Percentiles rank a stretch among this genome's conserved stretches.
These are phyloP conservation scores for Beta corolliflora DNA, from an alignment of 179 eudicot genomes.

Conservation along the genomic window DNA sequence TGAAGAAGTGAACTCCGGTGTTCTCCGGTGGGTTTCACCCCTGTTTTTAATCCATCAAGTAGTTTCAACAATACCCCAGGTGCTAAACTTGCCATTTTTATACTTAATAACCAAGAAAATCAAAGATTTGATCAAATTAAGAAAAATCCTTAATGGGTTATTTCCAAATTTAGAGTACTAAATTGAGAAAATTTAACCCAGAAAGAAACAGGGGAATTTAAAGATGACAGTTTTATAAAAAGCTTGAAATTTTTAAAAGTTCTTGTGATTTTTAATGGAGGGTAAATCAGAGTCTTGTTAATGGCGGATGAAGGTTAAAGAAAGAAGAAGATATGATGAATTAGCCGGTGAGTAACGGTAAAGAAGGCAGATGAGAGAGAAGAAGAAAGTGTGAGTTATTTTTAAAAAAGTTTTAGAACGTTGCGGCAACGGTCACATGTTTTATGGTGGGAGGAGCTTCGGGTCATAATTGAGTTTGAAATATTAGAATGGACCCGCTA, in stretches of 20 bases:
- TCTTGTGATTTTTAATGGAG: not conserved
- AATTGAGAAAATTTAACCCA: constrained; percentile 23
- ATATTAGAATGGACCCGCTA: not conserved
- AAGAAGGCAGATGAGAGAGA: constrained; percentile 13
- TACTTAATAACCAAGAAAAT: not conserved
- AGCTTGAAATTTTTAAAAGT: not conserved
- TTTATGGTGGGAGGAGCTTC: constrained; percentile 17
- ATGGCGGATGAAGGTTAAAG: constrained; percentile 14
- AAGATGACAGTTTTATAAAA: not conserved
- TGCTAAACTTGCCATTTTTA: constrained; percentile 60
- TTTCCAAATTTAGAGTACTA: constrained; percentile 14
- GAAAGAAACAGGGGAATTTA: constrained; percentile 10
- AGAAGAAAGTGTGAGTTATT: constrained; percentile 27
- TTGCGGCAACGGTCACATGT: constrained; percentile 56
- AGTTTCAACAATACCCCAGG: constrained; percentile 77
- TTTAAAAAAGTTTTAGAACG: constrained; percentile 44
- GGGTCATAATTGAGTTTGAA: constrained; percentile 4
- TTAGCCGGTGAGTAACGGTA: constrained; percentile 33
- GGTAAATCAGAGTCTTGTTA: constrained; percentile 9
- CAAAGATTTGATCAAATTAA: not conserved
- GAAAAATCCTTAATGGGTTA: not conserved
- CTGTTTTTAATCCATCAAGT: constrained; percentile 63
- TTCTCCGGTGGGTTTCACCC: constrained; percentile 71
- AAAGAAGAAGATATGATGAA: constrained; percentile 3
- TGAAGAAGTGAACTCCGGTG: constrained; percentile 77